Evolutionary conservation across 768 basidiomycete genomes (phyloP), one percentile per base, ranked within the genome.

Genomic region (Pleurotus sapidus): DNA sequence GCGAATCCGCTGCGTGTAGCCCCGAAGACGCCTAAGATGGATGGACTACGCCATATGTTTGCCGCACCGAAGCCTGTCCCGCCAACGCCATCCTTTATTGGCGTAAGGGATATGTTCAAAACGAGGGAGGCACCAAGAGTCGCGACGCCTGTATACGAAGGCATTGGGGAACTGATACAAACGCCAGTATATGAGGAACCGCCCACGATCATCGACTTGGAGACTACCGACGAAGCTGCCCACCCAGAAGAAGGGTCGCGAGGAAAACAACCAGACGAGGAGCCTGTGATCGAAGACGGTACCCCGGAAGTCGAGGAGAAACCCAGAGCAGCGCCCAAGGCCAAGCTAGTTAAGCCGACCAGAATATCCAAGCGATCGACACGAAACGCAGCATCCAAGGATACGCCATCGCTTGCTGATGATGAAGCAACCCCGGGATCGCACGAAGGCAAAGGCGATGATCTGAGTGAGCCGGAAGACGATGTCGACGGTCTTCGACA

Each of bases 161-260:
- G 60, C 18, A 20, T 61, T 6, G 57, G 57, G 20, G 57, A 61
- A 18, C 49, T 61, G 60, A 27, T 59, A 27, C 39, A 14, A 5
- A 59, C 51, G 14, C 57, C 60, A 14, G 51, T 18, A 25, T 17
- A 20, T 34, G 50, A 57, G 20, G 49, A 50, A 23, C 30, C 30
- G 11, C 30, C 30, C 30, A 34, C 30, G 11, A 34, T 34, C 30
- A 11, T 34, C 9, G 30, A 34, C 11, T 34, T 11, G 30, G 30
- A 11, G 30, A 11, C 30, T 34, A 7, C 42, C 42, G 42, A 45
- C 42, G n/a, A 23, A n/a, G 7, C 12, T 53, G 4, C 7, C 40
- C 9, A 18, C 12, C n/a, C 5, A 15, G 18, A 18, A 20, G 25
- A 37, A 8, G 34, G 30, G 14, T 37, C 24, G 2, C 46, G 30